Evolutionary conservation across 176 grass and related monocot species (phyloP).

Genomic region (Secale cereale): DNA sequence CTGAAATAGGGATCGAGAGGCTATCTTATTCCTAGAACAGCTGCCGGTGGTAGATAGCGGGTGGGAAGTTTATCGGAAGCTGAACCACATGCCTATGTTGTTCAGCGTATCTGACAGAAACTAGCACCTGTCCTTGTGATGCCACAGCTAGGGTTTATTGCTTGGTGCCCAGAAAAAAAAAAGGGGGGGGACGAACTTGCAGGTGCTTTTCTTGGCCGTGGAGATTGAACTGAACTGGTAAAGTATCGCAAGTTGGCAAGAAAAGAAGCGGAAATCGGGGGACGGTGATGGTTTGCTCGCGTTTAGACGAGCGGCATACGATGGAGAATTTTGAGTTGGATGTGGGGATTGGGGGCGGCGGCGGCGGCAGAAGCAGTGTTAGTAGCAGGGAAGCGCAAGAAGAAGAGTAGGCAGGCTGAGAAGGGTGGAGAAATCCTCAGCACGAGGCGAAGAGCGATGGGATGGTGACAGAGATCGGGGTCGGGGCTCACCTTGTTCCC

Average conservation of each 20-base stretch:
- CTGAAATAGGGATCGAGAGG: too few relatives aligned
- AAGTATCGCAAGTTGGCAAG: background rate
- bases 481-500: slow-evolving; percentile 6
- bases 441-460: background rate
- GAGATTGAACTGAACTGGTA: background rate
- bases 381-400: background rate
- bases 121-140: background rate
- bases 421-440: background rate
- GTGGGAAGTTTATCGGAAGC: background rate
- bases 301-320: background rate
- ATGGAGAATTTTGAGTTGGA: background rate
- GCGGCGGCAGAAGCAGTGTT: background rate
- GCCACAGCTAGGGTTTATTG: background rate
- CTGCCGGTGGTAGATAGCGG: background rate
- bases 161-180: background rate
- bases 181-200: background rate
- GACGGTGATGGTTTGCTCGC: background rate
- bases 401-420: background rate
- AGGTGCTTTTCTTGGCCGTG: background rate
- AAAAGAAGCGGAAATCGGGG: background rate
- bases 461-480: background rate
- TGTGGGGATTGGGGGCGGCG: background rate
- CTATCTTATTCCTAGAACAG: background rate
- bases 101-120: background rate
- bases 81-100: background rate